A percentile compares a stretch with the other conserved stretches of the same genome.
phyloP scores from a whole-genome alignment of 1,284 basidiomycete species.

The Lentinula novae-zelandiae region DNA sequence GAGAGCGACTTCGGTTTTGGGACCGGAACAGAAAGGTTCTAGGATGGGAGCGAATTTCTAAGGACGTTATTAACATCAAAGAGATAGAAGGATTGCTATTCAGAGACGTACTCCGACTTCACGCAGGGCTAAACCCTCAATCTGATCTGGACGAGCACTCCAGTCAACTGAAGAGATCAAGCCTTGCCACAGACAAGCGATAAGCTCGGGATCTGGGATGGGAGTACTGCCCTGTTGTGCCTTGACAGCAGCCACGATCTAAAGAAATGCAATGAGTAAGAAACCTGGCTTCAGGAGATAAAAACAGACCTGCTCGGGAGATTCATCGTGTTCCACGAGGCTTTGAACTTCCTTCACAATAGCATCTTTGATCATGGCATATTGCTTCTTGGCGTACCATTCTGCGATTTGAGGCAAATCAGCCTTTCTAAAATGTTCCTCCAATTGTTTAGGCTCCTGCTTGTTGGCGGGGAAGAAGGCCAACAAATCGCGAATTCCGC shows the following conservation, averaged over 20 bases:
- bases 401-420: conserved; percentile 79
- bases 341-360: conserved; percentile 62
- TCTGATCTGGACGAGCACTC: conserved; percentile 85
- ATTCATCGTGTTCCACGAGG: conserved; percentile 56
- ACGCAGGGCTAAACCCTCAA: conserved; percentile 79
- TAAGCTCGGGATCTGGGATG: conserved; percentile 80
- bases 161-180: conserved; percentile 86
- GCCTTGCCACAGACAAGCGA: conserved; percentile 89
- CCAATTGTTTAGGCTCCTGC: conserved; percentile 69
- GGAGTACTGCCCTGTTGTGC: conserved; percentile 62
- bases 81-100: not conserved
- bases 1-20: conserved; percentile 88
- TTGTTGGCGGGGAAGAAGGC: conserved; percentile 85
- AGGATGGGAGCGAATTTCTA: conserved; percentile 84
- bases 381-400: conserved; percentile 89
- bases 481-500: conserved; percentile 83
- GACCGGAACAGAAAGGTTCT: conserved; percentile 82
- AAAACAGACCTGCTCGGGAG: conserved; percentile 55
- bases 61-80: not conserved
- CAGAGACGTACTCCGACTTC: conserved; percentile 69
- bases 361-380: conserved; percentile 67
- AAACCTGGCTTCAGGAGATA: conserved; percentile 1
- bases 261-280: conserved; percentile 5
- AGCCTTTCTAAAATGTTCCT: conserved; percentile 83
- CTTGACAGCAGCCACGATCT: conserved; percentile 79